These are phyloP conservation scores for grape (Vitis vinifera) DNA, from an alignment of 164 flowering plant species.

Conservation along the genomic window ASM3070453v1 NC_081808.1:5926001-5926500, in stretches of 20 bases:
- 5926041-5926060: not conserved
- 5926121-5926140: not conserved
- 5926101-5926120: not conserved
- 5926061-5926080: not conserved
- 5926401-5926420: conserved; percentile 48
- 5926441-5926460: not conserved
- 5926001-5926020: too few relatives aligned
- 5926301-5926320: conserved; percentile 72
- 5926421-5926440: not conserved
- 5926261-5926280: conserved; percentile 67
- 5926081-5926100: not conserved
- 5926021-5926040: too few relatives aligned
- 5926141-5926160: not conserved
- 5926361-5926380: conserved; percentile 43
- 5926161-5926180: too few relatives aligned
- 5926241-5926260: conserved; percentile 42
- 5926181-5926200: too few relatives aligned
- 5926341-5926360: conserved; percentile 37
- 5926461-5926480: not conserved
- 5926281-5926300: conserved; percentile 79
- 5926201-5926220: too few relatives aligned
- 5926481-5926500: too few relatives aligned
- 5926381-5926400: conserved; percentile 63
- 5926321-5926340: conserved; percentile 57
- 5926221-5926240: not conserved